Evolutionary conservation across 2,329 filamentous ascomycete genomes (phyloP).

Genomic region (Taxawa tesnikishii): DNA sequence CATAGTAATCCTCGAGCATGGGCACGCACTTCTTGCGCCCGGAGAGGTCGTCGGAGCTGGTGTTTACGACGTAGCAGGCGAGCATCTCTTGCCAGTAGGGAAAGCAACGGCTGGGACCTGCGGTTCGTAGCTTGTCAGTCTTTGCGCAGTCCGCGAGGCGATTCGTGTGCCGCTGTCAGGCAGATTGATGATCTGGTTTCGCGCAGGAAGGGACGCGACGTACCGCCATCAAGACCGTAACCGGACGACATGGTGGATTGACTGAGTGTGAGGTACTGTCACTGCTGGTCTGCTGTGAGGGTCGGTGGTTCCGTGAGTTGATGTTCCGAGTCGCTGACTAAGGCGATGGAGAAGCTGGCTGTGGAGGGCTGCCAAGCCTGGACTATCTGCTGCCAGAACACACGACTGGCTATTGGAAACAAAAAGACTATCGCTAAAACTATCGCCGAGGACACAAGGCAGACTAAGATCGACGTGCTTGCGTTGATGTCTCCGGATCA

Average conservation of each 20-base stretch:
- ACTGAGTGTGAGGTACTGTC: too few relatives aligned
- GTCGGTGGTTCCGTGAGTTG: too few relatives aligned
- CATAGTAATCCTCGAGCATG: conserved; percentile 90
- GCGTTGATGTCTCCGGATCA: too few relatives aligned
- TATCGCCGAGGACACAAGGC: too few relatives aligned
- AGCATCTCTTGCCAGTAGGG: conserved; percentile 99
- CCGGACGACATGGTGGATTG: conserved; percentile 70
- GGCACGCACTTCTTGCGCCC: conserved; percentile 82
- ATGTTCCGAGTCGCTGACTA: too few relatives aligned
- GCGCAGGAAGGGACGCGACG: conserved; percentile 20
- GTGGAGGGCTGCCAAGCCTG: too few relatives aligned
- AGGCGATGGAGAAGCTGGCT: too few relatives aligned
- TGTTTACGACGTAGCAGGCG: conserved; percentile 96
- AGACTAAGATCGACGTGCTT: too few relatives aligned
- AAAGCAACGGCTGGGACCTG: conserved; percentile 75
- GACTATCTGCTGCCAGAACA: too few relatives aligned
- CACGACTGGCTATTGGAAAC: too few relatives aligned
- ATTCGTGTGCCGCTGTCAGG: neutral
- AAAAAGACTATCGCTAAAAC: too few relatives aligned
- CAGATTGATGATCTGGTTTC: neutral
- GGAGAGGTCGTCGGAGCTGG: conserved; percentile 60
- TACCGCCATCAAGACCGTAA: conserved; percentile 71
- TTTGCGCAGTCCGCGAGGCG: neutral
- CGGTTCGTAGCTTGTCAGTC: neutral
- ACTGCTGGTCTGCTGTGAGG: too few relatives aligned